Evolutionary conservation across 1,284 basidiomycete species (phyloP), one percentile per base, ranked within the genome.

Genomic region (Cryptococcus amylolentus): DNA sequence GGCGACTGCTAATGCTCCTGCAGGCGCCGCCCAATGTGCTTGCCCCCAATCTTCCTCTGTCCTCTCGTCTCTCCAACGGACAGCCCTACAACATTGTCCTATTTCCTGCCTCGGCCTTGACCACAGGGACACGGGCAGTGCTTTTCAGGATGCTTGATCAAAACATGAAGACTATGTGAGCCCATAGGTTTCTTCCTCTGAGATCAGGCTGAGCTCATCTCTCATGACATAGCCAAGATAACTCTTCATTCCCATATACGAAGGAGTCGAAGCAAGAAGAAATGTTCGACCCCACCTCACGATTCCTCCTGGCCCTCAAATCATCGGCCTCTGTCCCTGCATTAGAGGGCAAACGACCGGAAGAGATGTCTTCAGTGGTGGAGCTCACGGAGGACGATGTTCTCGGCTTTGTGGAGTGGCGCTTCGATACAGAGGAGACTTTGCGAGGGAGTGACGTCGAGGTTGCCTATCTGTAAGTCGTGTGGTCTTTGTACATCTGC

Each of bases 351-450:
- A 41, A 37, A 26, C 38, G 47, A 55, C 20, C 44, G 37, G 16
- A 50, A 49, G 41, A 45, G 26, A 12, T 45, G 45, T 26, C 38
- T 35, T 10, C 16, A 20, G 40, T 6, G 12, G 23, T 18, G n/a
- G 38, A 42, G 14, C 13, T 18, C 16, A 16, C 27, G 40, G 43
- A 4, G 38, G 63, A 65, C 0, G 61, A 64, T 6, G 35, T 76
- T 37, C 37, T 75, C 10, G 76, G 70, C 16, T 77, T 68, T 51
- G 67, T 62, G n/a, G 67, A 66, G 38, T 76, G 75, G 52, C 62
- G 74, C n/a, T 77, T 76, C 51, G 74, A 76, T 51, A 74, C 69
- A 3, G 76, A 76, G 59, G 71, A 76, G 55, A 77, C 76, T 5
- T 44, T 71, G 49, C 60, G 60, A 1, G 35, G 51, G 2, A 54